Conservation (phyloP, 495 filamentous ascomycete species). For the Penicillium paxilli region DNA sequence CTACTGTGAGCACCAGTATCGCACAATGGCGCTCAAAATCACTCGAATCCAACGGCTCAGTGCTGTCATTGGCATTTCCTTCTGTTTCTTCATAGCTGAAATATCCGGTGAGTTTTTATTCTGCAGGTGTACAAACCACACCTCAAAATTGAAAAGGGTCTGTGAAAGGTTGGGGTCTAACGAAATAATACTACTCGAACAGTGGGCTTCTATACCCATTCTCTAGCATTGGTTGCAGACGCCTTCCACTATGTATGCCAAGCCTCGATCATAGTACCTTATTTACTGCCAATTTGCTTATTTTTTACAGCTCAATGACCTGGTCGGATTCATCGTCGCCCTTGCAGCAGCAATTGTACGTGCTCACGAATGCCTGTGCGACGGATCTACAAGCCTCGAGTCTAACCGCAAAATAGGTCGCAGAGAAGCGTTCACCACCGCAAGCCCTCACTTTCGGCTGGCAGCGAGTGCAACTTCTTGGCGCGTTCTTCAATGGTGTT, state of each 20-base stretch:
- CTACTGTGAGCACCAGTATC: too few species aligned
- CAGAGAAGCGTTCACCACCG: constrained; percentile 29
- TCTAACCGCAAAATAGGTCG: constrained; percentile 21
- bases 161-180: neutral
- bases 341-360: constrained; percentile 76
- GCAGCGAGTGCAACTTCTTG: constrained; percentile 85
- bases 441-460: constrained; percentile 58
- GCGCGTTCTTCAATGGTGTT: constrained; percentile 88
- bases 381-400: neutral
- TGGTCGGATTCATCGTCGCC: constrained; percentile 81
- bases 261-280: too few species aligned
- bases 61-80: constrained; percentile 39
- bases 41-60: constrained; percentile 27
- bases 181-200: neutral
- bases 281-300: neutral
- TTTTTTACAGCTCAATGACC: constrained; percentile 73
- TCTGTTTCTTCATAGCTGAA: constrained; percentile 43
- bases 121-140: neutral
- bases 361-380: too few species aligned
- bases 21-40: constrained; percentile 7
- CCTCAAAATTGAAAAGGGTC: too few species aligned
- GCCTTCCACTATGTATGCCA: constrained; percentile 77
- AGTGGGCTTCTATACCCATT: constrained; percentile 70
- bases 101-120: constrained; percentile 27
- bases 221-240: constrained; percentile 81